Percentiles rank a stretch among this genome's conserved stretches.
Conservation (phyloP, 2,329 filamentous ascomycete genomes). For the Aureobasidium subglaciale region DNA sequence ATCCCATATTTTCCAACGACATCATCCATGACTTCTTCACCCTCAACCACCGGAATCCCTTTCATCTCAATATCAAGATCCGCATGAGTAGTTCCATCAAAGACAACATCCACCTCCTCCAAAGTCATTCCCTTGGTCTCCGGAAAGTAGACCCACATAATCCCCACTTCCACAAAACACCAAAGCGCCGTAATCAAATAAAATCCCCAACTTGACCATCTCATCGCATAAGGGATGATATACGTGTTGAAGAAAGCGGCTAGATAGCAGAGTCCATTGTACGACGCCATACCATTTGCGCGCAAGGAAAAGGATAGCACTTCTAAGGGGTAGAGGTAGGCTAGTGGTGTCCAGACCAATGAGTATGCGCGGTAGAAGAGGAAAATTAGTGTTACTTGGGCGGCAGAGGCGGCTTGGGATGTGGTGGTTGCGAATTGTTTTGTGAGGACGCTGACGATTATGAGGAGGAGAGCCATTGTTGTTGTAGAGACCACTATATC, state of each 20-base stretch:
- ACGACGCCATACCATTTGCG: constrained; percentile 40
- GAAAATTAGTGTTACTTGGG: constrained; percentile 43
- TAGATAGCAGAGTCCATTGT: constrained; percentile 12
- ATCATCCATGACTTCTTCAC: too few relatives aligned
- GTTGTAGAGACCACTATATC: neutral
- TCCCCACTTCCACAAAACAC: neutral
- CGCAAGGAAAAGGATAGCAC: constrained; percentile 45
- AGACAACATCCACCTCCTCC: neutral
- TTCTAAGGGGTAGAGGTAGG: constrained; percentile 38
- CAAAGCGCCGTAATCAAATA: neutral
- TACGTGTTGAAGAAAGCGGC: neutral
- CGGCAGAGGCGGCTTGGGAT: constrained; percentile 31
- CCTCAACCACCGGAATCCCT: too few relatives aligned
- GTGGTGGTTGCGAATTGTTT: constrained; percentile 30
- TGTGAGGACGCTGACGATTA: constrained; percentile 45
- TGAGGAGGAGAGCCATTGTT: constrained; percentile 36
- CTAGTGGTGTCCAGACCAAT: constrained; percentile 44
- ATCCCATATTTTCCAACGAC: too few relatives aligned
- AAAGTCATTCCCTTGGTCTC: neutral
- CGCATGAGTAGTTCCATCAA: neutral
- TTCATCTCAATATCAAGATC: too few relatives aligned
- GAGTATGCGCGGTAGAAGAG: constrained; percentile 47
- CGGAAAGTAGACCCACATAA: neutral
- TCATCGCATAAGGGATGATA: neutral
- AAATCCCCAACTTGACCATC: neutral